Evolutionary conservation across 768 basidiomycete genomes (phyloP), one percentile per base, ranked within the genome.

Genomic region (Tephrocybe rancida): DNA sequence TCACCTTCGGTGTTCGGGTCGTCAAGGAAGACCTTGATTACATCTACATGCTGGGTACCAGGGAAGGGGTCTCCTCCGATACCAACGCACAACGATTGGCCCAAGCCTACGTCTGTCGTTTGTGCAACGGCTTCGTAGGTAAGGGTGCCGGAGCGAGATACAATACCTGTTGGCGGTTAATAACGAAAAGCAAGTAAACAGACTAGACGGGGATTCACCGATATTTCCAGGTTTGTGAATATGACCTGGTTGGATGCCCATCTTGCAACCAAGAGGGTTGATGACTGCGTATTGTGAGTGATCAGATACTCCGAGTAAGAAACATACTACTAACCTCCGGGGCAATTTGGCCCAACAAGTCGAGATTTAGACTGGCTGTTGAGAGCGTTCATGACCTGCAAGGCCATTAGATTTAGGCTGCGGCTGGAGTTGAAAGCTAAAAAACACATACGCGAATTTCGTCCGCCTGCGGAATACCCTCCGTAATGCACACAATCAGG

Each of bases 101-200:
- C 97, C 54, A 99, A 87, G 50, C 97, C 97, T 56, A 89, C 95
- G 56, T 85, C 84, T 9, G 96, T 98, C 27, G 96, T 99, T 73
- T 98, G 95, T 44, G 90, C 94, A 66, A 98, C 97, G 52, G 97
- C 95, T 77, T 99, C 97, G 70, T 99, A 99, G 5, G 97, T 98
- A 67, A 99, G 75, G 8, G 95, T 97, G 48, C 95, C 95, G 29
- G 95, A 96, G 48, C 95, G 90, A 25, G 95, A 96, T 44, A 95
- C 95, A 60, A 97, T 95, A 52, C 92, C 92, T 94, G n/a, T n/a
- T n/a, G n/a, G n/a, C n/a, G n/a, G n/a, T n/a, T n/a, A n/a, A n/a
- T n/a, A n/a, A n/a, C n/a, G n/a, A n/a, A n/a, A n/a, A n/a, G n/a
- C 25, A n/a, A 22, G 21, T 13, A 16, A 16, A 5, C 3, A 48